phyloP scores from a whole-genome alignment of 2,329 filamentous ascomycete species.

The Fusarium succisae region DNA sequence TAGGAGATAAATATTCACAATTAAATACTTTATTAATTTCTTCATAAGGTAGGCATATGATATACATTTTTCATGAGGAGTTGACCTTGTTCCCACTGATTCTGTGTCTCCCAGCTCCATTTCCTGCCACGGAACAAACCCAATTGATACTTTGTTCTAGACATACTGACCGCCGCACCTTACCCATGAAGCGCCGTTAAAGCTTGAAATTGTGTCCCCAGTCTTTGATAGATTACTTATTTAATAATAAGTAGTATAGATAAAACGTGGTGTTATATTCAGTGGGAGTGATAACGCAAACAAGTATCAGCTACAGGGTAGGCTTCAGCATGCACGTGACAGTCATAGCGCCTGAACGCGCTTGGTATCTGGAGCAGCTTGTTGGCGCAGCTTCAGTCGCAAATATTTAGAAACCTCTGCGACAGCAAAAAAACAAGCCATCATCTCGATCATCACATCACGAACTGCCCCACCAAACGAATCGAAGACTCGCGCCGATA shows the following conservation, averaged over 20 bases:
- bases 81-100: background rate
- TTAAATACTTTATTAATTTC: too few species aligned
- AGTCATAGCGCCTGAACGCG: slow-evolving; percentile 38
- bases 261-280: background rate
- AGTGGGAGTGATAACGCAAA: background rate
- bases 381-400: slow-evolving; percentile 45
- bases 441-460: slow-evolving; percentile 10
- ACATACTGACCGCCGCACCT: background rate
- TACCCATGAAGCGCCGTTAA: background rate
- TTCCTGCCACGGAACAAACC: background rate
- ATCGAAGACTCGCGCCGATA: slow-evolving; percentile 6
- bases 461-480: slow-evolving; percentile 5
- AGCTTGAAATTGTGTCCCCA: too few species aligned
- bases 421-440: slow-evolving; percentile 25
- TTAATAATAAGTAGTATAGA: background rate
- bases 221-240: background rate
- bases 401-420: slow-evolving; percentile 47
- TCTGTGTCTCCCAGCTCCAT: background rate
- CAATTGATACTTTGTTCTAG: background rate
- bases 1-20: too few species aligned
- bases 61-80: too few species aligned
- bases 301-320: slow-evolving; percentile 18
- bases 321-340: slow-evolving; percentile 40
- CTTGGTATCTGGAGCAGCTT: slow-evolving; percentile 35
- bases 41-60: background rate